phyloP scores from a whole-genome alignment of 1,284 basidiomycete species.

The Boletus sp. region DNA sequence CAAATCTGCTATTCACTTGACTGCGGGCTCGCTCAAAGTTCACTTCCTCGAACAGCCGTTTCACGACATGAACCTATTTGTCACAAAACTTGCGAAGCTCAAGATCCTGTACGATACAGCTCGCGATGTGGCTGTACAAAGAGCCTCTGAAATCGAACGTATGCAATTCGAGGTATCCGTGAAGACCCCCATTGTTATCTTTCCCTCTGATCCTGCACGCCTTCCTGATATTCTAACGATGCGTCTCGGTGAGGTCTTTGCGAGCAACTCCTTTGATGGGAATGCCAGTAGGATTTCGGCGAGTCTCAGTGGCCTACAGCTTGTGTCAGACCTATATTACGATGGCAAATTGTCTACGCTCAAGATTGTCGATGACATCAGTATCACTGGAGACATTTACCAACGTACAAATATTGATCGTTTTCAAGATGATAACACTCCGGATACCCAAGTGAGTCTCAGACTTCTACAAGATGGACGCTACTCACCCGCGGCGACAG shows the following conservation, averaged over 20 bases:
- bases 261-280: slow-evolving; percentile 77
- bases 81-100: slow-evolving; percentile 85
- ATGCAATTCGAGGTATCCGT: slow-evolving; percentile 93
- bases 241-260: slow-evolving; percentile 87
- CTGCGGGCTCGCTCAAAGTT: slow-evolving; percentile 89
- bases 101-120: slow-evolving; percentile 97
- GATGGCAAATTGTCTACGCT: slow-evolving; percentile 53
- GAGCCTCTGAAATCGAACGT: slow-evolving; percentile 83
- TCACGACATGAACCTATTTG: slow-evolving; percentile 82
- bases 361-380: slow-evolving; percentile 94
- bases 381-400: slow-evolving; percentile 69
- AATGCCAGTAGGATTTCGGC: slow-evolving; percentile 66
- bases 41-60: slow-evolving; percentile 89
- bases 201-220: slow-evolving; percentile 71
- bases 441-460: slow-evolving; percentile 66
- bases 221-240: slow-evolving; percentile 76
- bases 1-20: slow-evolving; percentile 84
- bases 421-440: slow-evolving; percentile 46
- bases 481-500: slow-evolving; percentile 39
- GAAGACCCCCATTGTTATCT: slow-evolving; percentile 91
- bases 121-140: slow-evolving; percentile 88
- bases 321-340: slow-evolving; percentile 68
- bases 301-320: slow-evolving; percentile 82
- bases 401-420: slow-evolving; percentile 61
- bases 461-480: background rate